Evolutionary conservation across 2,329 filamentous ascomycete species (phyloP), one percentile per base, ranked within the genome.

Genomic region (Fusarium buxicola): DNA sequence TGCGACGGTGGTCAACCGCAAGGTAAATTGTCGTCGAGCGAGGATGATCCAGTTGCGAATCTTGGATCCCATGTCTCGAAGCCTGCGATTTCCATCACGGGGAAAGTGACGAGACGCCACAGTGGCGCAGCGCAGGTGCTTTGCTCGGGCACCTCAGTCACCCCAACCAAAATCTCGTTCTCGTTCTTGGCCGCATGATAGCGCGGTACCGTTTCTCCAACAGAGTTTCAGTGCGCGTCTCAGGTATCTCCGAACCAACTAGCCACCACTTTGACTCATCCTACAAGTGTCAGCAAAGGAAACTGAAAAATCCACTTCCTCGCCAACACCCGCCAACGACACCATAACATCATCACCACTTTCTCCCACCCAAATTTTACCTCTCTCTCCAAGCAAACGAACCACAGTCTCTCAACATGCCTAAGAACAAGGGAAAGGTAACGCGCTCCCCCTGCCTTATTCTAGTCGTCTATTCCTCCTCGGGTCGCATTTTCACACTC

Each of bases 391-490:
- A 54, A 54, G 55, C 32, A 51, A 41, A 53, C 36, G 49, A 35
- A 44, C 8, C 9, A 47, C 28, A 61, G 53, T 47, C 48, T 39
- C 64, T 58, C 75, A 89, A 81, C 63, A 97, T 97, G 94, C 94
- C 94, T 76, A 97, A 97, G 92, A 97, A 97, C 81, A 97, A 97
- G 89, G 94, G 94, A 94, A 97, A 97, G 84, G 93, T 96, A 84
- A 50, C 46, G 15, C 77, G 86, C 39, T 38, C 15, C 12, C 54
- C 34, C 58, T 13, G 13, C 41, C 25, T 55, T 48, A 36, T 48
- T 31, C 6, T 45, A 38, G 12, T 27, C 30, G 11, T n/a, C 27
- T 24, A 18, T 21, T 32, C 39, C 18, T 39, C 30, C 36, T 24
- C 41, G 34, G 11, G 36, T 46, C 40, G 39, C 59, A 60, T 57